Percentiles rank a stretch among this genome's conserved stretches.
These are phyloP conservation scores for Ascochyta rabiei DNA, from an alignment of 2,329 filamentous ascomycete genomes.

Conservation along the genomic window DNA sequence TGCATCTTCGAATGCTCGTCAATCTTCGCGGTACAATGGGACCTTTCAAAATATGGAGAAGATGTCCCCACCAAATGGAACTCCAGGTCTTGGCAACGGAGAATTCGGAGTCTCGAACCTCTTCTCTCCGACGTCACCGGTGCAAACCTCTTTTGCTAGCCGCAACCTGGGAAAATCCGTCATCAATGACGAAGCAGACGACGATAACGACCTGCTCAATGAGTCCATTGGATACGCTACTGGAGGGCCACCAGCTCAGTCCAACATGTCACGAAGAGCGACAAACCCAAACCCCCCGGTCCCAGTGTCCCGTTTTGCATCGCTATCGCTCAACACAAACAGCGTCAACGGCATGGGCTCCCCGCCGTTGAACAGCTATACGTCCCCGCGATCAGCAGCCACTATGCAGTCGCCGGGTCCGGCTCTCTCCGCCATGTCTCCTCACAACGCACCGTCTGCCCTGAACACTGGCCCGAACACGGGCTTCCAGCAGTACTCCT, in stretches of 20 bases:
- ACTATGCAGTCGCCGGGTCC: conserved; percentile 58
- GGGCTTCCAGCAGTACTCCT: conserved; percentile 61
- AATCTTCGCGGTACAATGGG: conserved; percentile 66
- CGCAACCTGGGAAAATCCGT: conserved; percentile 68
- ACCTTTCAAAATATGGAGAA: conserved; percentile 67
- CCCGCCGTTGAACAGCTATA: conserved; percentile 61
- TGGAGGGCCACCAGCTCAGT: conserved; percentile 61
- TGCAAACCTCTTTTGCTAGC: conserved; percentile 72
- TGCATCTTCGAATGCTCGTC: conserved; percentile 50
- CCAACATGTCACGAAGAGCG: conserved; percentile 65
- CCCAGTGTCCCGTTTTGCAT: conserved; percentile 70
- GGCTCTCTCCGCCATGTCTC: conserved; percentile 48
- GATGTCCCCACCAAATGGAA: conserved; percentile 64
- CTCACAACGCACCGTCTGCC: conserved; percentile 64
- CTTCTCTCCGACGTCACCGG: conserved; percentile 76
- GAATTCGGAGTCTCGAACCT: conserved; percentile 69
- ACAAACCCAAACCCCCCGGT: conserved; percentile 76
- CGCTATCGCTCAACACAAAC: conserved; percentile 73
- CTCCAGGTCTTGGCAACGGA: conserved; percentile 59
- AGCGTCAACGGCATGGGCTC: conserved; percentile 54
- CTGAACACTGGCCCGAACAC: conserved; percentile 58
- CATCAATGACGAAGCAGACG: conserved; percentile 72
- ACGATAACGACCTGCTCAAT: conserved; percentile 75
- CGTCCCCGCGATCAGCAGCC: conserved; percentile 56
- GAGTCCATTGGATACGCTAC: conserved; percentile 77